Base-by-base conservation (phyloP, 2,329 filamentous ascomycete species). In the Trichophyton equinum region DNA sequence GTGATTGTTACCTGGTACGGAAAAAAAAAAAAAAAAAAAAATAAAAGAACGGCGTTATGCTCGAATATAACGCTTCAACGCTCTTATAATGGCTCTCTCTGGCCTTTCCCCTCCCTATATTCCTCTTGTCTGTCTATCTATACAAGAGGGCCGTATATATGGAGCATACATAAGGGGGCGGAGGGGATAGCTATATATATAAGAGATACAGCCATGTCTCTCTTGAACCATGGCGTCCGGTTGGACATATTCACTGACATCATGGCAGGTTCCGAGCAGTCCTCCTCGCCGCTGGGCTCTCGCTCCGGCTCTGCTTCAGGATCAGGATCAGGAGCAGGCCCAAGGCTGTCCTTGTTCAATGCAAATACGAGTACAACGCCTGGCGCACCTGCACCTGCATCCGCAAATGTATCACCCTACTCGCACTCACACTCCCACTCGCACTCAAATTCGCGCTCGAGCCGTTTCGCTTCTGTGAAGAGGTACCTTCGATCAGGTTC, bases 401-500 rank as follows among this genome's bases (percentile, higher is more conserved):
- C 13, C 20, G 4, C 55, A 30, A 53, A 53, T 53, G 49, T 25
- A 53, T 25, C 49, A 53, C 46, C 46, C 8, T 47, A 18, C 47
- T 27, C 25, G 13, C 18, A 53, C 47, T 33, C 25, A 30, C 47
- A 30, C 30, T 60, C 25, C 2, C n/a, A 53, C 47, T 33, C 57
- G 30, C 42, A 57, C 57, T 44, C 53, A 61, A 46, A 27, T 56
- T 57, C 60, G 60, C 58, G 49, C 33, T 63, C 62, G 27, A 64
- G 62, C 38, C 62, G 63, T 6, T 62, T 66, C 51, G 36, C 64
- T 6, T 63, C 63, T 22, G 62, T 65, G 51, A 66, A 55, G n/a
- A 61, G 61, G 55, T 65, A 65, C 60, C 60, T 66, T 51, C 62
- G 60, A 13, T n/a, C 64, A 38, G 46, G 33, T 38, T 38, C 33